These are phyloP conservation scores for Exophiala mesophila DNA, from an alignment of 2,329 filamentous ascomycete genomes.

Conservation along the genomic window DNA sequence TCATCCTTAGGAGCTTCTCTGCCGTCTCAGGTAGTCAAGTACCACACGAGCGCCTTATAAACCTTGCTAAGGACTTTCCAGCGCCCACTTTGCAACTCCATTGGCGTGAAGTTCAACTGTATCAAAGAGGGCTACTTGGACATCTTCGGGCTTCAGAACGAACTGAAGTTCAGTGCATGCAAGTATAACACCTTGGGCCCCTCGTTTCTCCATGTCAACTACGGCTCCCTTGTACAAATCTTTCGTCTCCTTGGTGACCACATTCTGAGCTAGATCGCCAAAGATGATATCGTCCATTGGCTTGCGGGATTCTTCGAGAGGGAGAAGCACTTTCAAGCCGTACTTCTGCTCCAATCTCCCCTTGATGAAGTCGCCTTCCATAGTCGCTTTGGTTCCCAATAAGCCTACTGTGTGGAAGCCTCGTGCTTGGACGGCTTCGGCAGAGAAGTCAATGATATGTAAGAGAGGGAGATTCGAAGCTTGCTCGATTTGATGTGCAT, in stretches of 20 bases:
- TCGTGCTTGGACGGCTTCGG: not conserved
- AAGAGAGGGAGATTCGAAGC: conserved; percentile 4
- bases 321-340: conserved; percentile 9
- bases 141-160: conserved; percentile 10
- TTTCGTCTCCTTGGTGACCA: conserved; percentile 1
- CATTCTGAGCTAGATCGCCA: conserved; percentile 3
- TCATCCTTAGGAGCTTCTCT: too few relatives aligned
- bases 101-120: conserved; percentile 10
- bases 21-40: too few relatives aligned
- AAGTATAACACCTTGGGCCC: conserved; percentile 13
- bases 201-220: conserved; percentile 1
- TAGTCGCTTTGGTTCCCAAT: conserved; percentile 7
- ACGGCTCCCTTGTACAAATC: not conserved
- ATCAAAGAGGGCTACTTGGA: conserved; percentile 11
- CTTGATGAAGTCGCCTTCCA: conserved; percentile 8
- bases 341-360: conserved; percentile 4
- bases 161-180: conserved; percentile 16
- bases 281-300: conserved; percentile 6
- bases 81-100: conserved; percentile 8
- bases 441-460: conserved; percentile 9
- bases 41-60: too few relatives aligned
- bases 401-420: conserved; percentile 4
- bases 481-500: conserved; percentile 5
- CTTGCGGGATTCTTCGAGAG: not conserved
- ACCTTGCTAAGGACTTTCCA: too few relatives aligned